Evolutionary conservation across 305 asterid species (phyloP).

Genomic region (Ilex paraguariensis): DNA sequence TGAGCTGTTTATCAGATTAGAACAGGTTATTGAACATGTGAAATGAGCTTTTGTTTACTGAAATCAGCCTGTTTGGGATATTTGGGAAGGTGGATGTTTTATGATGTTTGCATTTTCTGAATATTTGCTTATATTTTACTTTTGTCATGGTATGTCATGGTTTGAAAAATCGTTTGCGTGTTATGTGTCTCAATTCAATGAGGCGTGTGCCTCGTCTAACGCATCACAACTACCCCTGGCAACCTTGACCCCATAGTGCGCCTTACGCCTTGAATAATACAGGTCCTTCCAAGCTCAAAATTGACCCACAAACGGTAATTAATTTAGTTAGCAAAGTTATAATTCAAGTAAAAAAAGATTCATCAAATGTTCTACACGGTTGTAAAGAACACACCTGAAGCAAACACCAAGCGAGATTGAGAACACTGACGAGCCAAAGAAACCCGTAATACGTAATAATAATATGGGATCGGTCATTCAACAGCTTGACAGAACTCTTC

Average conservation of each 20-base stretch:
- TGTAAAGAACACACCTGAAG: conserved; percentile 23
- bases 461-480: conserved; percentile 33
- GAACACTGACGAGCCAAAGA: conserved; percentile 35
- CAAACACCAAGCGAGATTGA: conserved; percentile 38
- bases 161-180: neutral
- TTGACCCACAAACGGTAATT: neutral
- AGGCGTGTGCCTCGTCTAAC: too few species aligned
- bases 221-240: too few species aligned
- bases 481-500: conserved; percentile 28
- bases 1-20: too few species aligned
- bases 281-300: neutral
- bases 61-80: too few species aligned
- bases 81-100: too few species aligned
- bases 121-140: too few species aligned
- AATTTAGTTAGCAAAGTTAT: neutral
- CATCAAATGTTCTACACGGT: neutral
- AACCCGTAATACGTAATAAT: conserved; percentile 26
- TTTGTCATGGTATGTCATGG: neutral
- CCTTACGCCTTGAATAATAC: neutral
- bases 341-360: neutral
- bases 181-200: neutral
- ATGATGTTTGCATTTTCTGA: too few species aligned
- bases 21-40: too few species aligned
- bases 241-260: too few species aligned
- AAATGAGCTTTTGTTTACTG: too few species aligned